Conservation (phyloP, 306 rosid genomes). For the Parietaria judaica region DNA sequence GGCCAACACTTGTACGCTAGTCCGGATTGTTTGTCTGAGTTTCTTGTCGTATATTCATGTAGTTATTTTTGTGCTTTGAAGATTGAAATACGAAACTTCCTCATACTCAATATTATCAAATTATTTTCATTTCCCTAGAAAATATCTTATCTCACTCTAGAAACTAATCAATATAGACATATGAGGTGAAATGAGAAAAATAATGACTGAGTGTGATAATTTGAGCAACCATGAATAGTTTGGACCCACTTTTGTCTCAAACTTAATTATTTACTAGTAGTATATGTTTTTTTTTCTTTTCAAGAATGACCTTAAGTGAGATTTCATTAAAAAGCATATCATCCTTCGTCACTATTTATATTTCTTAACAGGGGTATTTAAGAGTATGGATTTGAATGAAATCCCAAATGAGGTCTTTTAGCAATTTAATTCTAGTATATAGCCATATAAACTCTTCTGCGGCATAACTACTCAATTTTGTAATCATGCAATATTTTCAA, state of each 20-base stretch:
- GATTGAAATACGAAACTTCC: constrained; percentile 6
- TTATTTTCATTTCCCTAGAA: too few species aligned
- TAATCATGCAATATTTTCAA: too few species aligned
- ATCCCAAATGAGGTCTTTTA: too few species aligned
- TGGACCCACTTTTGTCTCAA: constrained; percentile 33
- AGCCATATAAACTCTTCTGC: too few species aligned
- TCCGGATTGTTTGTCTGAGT: not conserved
- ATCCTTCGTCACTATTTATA: too few species aligned
- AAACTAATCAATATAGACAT: not conserved
- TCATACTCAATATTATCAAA: not conserved
- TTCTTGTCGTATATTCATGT: not conserved
- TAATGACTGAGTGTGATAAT: constrained; percentile 3
- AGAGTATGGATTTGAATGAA: too few species aligned
- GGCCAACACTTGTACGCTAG: not conserved
- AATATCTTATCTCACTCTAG: too few species aligned
- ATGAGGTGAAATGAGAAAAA: not conserved
- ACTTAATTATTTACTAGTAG: not conserved
- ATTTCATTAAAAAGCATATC: too few species aligned
- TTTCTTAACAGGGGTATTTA: too few species aligned
- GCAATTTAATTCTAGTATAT: too few species aligned
- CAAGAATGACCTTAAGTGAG: too few species aligned
- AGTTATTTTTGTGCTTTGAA: not conserved
- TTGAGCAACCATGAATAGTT: constrained; percentile 8
- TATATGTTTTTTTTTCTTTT: not conserved
- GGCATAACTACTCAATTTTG: too few species aligned